Percentiles rank a stretch among this genome's conserved stretches.
Evolutionary conservation across 345 rosid species (phyloP).

Genomic region (Ceriops zippeliana): DNA sequence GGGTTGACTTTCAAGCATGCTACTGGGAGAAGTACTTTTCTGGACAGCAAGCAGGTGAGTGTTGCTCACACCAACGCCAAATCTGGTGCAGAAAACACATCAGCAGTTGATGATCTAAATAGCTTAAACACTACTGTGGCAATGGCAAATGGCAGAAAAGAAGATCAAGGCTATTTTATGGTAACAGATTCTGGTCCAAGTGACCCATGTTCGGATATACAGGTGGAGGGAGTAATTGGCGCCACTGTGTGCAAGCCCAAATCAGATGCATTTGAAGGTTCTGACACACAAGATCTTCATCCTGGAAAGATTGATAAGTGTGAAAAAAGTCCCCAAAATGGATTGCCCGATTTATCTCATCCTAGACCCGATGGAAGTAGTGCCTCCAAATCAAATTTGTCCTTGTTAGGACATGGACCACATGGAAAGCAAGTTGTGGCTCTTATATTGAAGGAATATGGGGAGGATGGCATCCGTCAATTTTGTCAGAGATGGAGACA

Average conservation of each 20-base stretch:
- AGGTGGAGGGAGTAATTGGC: conserved; percentile 14
- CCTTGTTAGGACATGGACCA: conserved; percentile 94
- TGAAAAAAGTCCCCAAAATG: conserved; percentile 19
- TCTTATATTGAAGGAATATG: conserved; percentile 49
- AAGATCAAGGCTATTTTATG: conserved; percentile 14
- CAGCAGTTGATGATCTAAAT: conserved; percentile 14
- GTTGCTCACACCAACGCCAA: conserved; percentile 7
- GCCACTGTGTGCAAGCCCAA: conserved; percentile 16
- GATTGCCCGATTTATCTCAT: conserved; percentile 19
- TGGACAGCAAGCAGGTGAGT: conserved; percentile 31
- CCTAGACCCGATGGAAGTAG: conserved; percentile 28
- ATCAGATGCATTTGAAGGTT: conserved; percentile 23
- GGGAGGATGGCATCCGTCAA: conserved; percentile 67
- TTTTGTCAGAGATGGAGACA: conserved; percentile 96
- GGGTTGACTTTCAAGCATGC: conserved; percentile 42
- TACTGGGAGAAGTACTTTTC: conserved; percentile 11
- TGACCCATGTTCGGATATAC: conserved; percentile 20
- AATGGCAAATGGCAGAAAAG: conserved; percentile 15
- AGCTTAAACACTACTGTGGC: conserved; percentile 14
- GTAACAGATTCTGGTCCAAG: conserved; percentile 17
- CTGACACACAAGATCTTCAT: conserved; percentile 23
- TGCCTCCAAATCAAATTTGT: conserved; percentile 48
- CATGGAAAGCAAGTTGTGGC: conserved; percentile 89
- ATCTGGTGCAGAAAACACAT: conserved; percentile 15
- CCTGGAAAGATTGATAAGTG: conserved; percentile 25